phyloP scores from a whole-genome alignment of 1,284 basidiomycete genomes.

The Takashimella tepidaria region DNA sequence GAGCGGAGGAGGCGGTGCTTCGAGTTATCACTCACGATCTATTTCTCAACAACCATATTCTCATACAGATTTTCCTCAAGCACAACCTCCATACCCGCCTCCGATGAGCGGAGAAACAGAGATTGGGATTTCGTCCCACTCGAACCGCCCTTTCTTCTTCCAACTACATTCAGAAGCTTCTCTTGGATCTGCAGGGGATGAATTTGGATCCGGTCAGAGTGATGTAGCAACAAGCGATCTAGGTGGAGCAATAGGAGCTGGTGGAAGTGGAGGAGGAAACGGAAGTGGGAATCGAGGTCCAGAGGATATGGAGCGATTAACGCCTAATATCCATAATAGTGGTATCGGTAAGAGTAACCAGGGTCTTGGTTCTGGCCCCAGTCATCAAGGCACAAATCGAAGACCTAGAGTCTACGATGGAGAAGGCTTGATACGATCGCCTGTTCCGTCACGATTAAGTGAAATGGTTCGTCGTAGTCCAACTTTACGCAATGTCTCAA shows the following conservation, averaged over 20 bases:
- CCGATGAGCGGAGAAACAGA: background rate
- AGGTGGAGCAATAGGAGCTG: too few species aligned
- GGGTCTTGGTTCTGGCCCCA: background rate
- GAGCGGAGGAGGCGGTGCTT: background rate
- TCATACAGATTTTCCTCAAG: too few species aligned
- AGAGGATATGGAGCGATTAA: slow-evolving; percentile 9
- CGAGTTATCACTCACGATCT: background rate
- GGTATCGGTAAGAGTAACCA: too few species aligned
- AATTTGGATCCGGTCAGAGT: background rate
- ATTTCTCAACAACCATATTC: too few species aligned
- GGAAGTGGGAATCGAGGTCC: too few species aligned
- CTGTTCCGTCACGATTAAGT: slow-evolving; percentile 7
- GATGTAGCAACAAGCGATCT: background rate
- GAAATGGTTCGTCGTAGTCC: slow-evolving; percentile 24
- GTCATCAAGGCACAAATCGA: background rate
- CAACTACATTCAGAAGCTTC: background rate
- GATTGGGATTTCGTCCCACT: background rate
- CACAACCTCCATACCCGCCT: too few species aligned
- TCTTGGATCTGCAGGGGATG: background rate
- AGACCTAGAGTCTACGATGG: slow-evolving; percentile 21
- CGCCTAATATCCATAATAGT: slow-evolving; percentile 2
- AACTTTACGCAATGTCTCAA: slow-evolving; percentile 35
- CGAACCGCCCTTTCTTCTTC: background rate
- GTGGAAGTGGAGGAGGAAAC: background rate
- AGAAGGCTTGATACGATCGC: slow-evolving; percentile 14